Conservation (phyloP, 441 rosid genomes). For the Jatropha multifida region DNA sequence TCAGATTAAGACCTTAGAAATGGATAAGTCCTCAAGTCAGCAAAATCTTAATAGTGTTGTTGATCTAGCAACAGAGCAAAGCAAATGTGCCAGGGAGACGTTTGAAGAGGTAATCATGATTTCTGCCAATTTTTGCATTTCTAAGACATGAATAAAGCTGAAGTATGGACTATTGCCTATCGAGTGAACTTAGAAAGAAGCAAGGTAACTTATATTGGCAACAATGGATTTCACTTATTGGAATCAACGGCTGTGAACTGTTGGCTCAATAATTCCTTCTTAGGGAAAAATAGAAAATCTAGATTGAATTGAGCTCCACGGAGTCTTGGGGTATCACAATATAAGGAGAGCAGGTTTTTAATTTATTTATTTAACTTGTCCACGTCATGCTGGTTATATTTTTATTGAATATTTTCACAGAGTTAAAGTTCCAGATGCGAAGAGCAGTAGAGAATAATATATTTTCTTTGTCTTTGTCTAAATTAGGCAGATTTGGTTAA, state of each 20-base stretch:
- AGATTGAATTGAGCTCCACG: not conserved
- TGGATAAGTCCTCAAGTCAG: slow-evolving; percentile 66
- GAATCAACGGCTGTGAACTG: not conserved
- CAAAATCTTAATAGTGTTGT: slow-evolving; percentile 61
- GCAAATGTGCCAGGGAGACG: slow-evolving; percentile 52
- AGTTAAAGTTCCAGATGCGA: not conserved
- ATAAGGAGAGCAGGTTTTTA: not conserved
- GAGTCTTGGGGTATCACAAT: not conserved
- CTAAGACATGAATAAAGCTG: not conserved
- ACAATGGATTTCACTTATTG: slow-evolving; percentile 15
- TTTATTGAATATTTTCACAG: not conserved
- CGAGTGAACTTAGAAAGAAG: slow-evolving; percentile 4
- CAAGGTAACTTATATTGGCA: not conserved
- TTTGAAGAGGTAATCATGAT: slow-evolving; percentile 63
- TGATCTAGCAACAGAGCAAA: slow-evolving; percentile 60
- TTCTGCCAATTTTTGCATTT: slow-evolving; percentile 6
- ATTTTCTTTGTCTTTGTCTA: not conserved
- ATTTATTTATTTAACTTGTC: not conserved
- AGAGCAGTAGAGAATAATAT: not conserved
- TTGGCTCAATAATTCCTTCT: not conserved
- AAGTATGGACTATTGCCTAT: not conserved
- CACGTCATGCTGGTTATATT: not conserved
- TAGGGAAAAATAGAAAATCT: not conserved
- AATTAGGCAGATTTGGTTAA: not conserved
- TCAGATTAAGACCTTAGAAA: slow-evolving; percentile 68